Base-by-base conservation (phyloP, 768 basidiomycete genomes). In the Termitomyces eurrhizus region DNA sequence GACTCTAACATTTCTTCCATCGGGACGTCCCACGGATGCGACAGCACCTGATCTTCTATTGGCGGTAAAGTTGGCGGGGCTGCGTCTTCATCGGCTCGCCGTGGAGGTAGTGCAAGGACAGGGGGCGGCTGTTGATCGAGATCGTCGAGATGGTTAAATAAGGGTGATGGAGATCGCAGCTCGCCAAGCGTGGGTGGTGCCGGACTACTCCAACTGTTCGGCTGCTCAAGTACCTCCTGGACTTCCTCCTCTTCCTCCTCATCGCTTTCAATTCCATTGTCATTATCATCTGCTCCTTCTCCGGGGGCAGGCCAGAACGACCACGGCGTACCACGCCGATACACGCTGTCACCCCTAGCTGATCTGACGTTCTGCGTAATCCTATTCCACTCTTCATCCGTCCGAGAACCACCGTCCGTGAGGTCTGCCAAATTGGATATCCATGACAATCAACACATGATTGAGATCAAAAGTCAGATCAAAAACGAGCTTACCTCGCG, bases 61-160 rank as follows among this genome's bases (percentile, higher is more conserved):
- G 64, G 61, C 2, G 64, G 65, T 7, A 66, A 16, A 1, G 54
- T 66, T 7, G 65, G 65, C 3, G 65, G 65, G 45, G 57, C 35
- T 0, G 37, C 53, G 36, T 49, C 35, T 44, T 56, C 53, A 16
- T 36, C 44, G 6, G 2, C 7, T 44, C 33, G 49, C 21, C 32
- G 49, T 13, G 45, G 21, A 5, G n/a, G 7, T 18, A 24, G 21
- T n/a, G 48, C 33, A 2, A 33, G 42, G 8, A 26, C 32, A 29
- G 56, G 50, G 2, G 50, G 32, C 45, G 39, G 49, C 29, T 39
- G 54, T 3, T 50, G 33, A 35, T 62, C 50, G 7, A 64, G 21
- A 18, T 62, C 56, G 1, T 59, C 56, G 32, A 64, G 60, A 37
- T 50, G 59, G 16, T 62, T 52, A 52, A 65, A 65, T 9, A 63